Evolutionary conservation across 192 early-diverging fungal genomes (phyloP).

Genomic region (Diversispora epigaea): DNA sequence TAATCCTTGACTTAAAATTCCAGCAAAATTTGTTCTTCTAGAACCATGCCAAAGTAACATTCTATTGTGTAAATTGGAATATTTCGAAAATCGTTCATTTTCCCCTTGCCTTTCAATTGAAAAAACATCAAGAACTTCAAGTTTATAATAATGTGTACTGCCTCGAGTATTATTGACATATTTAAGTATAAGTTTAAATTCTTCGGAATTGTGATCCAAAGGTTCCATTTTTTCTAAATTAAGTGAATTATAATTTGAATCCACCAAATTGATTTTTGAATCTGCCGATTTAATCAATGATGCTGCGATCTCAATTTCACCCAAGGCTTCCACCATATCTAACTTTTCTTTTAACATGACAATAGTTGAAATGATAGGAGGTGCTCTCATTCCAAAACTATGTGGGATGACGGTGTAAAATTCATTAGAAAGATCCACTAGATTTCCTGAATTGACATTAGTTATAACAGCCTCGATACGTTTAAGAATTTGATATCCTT

Average conservation of each 20-base stretch:
- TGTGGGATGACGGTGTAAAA: slow-evolving; percentile 80
- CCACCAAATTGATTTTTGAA: slow-evolving; percentile 54
- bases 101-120: slow-evolving; percentile 62
- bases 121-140: slow-evolving; percentile 53
- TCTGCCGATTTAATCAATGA: slow-evolving; percentile 52
- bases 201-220: slow-evolving; percentile 51
- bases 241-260: slow-evolving; percentile 57
- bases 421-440: slow-evolving; percentile 45
- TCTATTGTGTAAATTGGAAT: slow-evolving; percentile 56
- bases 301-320: slow-evolving; percentile 67
- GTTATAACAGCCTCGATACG: slow-evolving; percentile 51
- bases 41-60: slow-evolving; percentile 82
- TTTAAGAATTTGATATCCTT: slow-evolving; percentile 60
- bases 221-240: slow-evolving; percentile 53
- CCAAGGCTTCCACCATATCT: slow-evolving; percentile 66
- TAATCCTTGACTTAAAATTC: slow-evolving; percentile 68
- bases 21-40: slow-evolving; percentile 72
- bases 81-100: slow-evolving; percentile 47
- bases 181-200: slow-evolving; percentile 57
- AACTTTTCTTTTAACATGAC: slow-evolving; percentile 56
- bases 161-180: slow-evolving; percentile 69
- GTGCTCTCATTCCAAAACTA: slow-evolving; percentile 47
- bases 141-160: slow-evolving; percentile 50
- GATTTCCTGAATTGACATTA: neutral
- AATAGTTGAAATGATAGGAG: slow-evolving; percentile 52